Conservation (phyloP, 164 flowering plant genomes). For the Umbilicus rupestris region DNA sequence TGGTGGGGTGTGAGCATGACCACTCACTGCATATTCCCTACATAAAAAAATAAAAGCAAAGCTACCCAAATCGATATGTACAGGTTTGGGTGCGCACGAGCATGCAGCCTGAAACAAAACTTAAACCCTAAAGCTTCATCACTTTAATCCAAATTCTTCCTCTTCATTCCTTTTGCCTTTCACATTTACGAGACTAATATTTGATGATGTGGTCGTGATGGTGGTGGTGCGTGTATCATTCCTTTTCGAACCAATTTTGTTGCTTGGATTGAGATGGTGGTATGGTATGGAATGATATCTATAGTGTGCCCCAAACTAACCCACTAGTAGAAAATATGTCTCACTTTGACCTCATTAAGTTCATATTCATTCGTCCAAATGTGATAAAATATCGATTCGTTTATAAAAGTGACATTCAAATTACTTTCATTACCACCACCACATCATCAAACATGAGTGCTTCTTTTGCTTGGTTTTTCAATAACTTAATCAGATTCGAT, state of each 20-base stretch:
- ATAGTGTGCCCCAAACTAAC: constrained; percentile 7
- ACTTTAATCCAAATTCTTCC: constrained; percentile 7
- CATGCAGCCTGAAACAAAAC: neutral
- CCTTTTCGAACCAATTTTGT: neutral
- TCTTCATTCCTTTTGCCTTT: constrained; percentile 8
- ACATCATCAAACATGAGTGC: no score
- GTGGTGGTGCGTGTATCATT: no score
- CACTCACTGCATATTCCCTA: constrained; percentile 73
- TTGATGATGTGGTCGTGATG: no score
- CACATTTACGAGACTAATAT: no score
- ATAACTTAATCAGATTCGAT: no score
- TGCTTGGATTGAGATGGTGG: neutral
- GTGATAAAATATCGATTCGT: no score
- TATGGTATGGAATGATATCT: constrained; percentile 4
- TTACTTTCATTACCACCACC: no score
- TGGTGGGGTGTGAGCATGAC: constrained; percentile 63
- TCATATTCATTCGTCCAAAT: neutral
- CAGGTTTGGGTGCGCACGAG: neutral
- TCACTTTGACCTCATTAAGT: neutral
- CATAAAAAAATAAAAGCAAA: constrained; percentile 40
- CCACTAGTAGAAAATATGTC: constrained; percentile 3
- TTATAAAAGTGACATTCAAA: no score
- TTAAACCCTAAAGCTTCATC: neutral
- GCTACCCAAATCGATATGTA: neutral
- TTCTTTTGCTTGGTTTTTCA: no score